Base-by-base conservation (phyloP, 306 rosid species). In the Crotalaria pallida region DNA sequence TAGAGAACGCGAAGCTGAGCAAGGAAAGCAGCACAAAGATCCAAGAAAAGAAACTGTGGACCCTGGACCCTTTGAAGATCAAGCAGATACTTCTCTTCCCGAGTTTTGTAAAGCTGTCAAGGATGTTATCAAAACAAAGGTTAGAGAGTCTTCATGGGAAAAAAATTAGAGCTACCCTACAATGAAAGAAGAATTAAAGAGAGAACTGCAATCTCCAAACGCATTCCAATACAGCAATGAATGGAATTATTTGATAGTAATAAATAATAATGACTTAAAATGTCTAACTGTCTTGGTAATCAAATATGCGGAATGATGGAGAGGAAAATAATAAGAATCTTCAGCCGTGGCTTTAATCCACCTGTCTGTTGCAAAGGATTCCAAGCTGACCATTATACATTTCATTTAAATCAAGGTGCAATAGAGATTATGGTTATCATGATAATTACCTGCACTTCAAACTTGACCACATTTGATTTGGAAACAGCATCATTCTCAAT, bases 61-160 rank as follows among this genome's bases (percentile, higher is more conserved):
- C 98, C 98, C 73, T 88, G 88, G 7, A 93, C 88, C 85, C 96
- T 79, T 83, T 93, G 98, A 51, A 93, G 84, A 84, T 93, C 98
- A 62, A 93, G 94, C 55, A 93, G 84, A 69, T 93, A 90, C 87
- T 90, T 93, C 76, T 90, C 98, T 73, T 84, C 98, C 36, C 85
- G 84, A 43, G 93, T 81, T 79, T 93, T 93, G 78, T 85, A 93
- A 15, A 93, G 89, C 98, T 93, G 93, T 34, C 40, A 64, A 82
- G 45, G 58, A 81, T 36, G 79, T 80, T 33, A 38, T 52, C 51
- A n/a, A n/a, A n/a, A 40, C 12, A 29, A 22, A 12, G 16, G 58
- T 50, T 34, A 17, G 27, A 58, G 40, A 51, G 58, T 33, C 29
- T 55, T 47, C 45, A n/a, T n/a, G n/a, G 40, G 22, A 19, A 3